Conservation (phyloP, 805 yeast species). For the Cyberlindnera mississippiensis region DNA sequence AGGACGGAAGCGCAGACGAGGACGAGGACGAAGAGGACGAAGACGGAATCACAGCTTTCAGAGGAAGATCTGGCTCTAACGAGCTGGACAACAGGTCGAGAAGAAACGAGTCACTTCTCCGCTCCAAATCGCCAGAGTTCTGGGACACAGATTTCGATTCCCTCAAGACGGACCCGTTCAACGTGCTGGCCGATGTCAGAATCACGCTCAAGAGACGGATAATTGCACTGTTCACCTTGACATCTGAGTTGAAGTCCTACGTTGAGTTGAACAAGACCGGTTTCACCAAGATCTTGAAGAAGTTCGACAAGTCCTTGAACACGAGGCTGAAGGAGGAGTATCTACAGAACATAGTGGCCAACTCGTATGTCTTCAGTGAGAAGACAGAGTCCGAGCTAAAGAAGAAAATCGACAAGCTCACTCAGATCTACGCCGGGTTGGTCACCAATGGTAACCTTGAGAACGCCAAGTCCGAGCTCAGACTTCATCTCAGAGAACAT, state of each 20-base stretch:
- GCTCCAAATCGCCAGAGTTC: slow-evolving; percentile 25
- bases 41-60: slow-evolving; percentile 13
- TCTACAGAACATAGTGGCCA: slow-evolving; percentile 40
- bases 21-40: slow-evolving; percentile 31
- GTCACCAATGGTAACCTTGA: slow-evolving; percentile 37
- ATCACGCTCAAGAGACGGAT: slow-evolving; percentile 67
- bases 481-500: slow-evolving; percentile 74
- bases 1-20: slow-evolving; percentile 21
- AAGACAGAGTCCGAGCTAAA: slow-evolving; percentile 47
- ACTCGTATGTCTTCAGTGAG: slow-evolving; percentile 51
- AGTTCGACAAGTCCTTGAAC: slow-evolving; percentile 80
- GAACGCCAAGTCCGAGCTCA: slow-evolving; percentile 46
- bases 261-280: slow-evolving; percentile 86
- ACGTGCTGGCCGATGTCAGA: slow-evolving; percentile 29
- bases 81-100: slow-evolving; percentile 19
- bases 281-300: slow-evolving; percentile 83
- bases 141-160: slow-evolving; percentile 25
- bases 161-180: slow-evolving; percentile 21
- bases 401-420: slow-evolving; percentile 47
- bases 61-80: slow-evolving; percentile 25
- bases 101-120: slow-evolving; percentile 14
- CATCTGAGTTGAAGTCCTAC: slow-evolving; percentile 80
- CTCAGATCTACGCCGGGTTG: slow-evolving; percentile 51
- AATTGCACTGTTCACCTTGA: slow-evolving; percentile 61
- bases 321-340: slow-evolving; percentile 58